Evolutionary conservation across 1,284 basidiomycete genomes (phyloP), one percentile per base, ranked within the genome.

Genomic region (Ceratobasidium sp.): DNA sequence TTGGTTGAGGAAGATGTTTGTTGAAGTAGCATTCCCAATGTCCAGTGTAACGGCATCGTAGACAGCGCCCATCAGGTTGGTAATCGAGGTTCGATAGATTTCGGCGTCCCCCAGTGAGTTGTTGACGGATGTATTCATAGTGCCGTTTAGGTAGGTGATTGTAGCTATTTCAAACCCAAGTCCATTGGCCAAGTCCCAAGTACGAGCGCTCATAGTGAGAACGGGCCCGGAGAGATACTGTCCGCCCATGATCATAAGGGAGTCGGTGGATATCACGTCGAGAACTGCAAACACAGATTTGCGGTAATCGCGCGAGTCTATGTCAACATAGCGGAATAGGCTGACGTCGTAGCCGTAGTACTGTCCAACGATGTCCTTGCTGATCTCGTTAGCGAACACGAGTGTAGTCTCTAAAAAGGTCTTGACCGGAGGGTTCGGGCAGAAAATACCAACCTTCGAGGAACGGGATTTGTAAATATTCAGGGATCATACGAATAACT

Each of bases 261-360:
- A 58, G 21, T 71, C 67, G n/a, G 55, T 50, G 1, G 67, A 59
- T 49, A 71, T 71, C 1, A 71, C 41, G 23, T 71, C 67, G 9
- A 71, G 32, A 5, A 71, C 57, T 0, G 18, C 67, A 43, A 71
- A 71, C 9, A 59, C 67, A 38, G 32, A 26, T 26, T 30, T 46
- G 16, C 57, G 67, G 28, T 71, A 71, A 16, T 59, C 43, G 23
- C 44, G 55, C 32, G 55, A 52, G 44, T 5, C 23, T 23, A 16
- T 13, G 23, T 61, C 30, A n/a, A 59, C 7, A 14, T 49, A 50
- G 8, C 32, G 4, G 30, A 50, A 21, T 1, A 47, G 9, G 57
- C 38, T 2, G 4, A 46, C 35, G 21, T 32, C 16, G 14, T n/a
- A 30, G 28, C 67, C 67, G n/a, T 71, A 71, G 44, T 59, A 71